A percentile compares a stretch with the other conserved stretches of the same genome.
phyloP scores from a whole-genome alignment of 768 basidiomycete genomes.

The Scleroderma bovista region DNA sequence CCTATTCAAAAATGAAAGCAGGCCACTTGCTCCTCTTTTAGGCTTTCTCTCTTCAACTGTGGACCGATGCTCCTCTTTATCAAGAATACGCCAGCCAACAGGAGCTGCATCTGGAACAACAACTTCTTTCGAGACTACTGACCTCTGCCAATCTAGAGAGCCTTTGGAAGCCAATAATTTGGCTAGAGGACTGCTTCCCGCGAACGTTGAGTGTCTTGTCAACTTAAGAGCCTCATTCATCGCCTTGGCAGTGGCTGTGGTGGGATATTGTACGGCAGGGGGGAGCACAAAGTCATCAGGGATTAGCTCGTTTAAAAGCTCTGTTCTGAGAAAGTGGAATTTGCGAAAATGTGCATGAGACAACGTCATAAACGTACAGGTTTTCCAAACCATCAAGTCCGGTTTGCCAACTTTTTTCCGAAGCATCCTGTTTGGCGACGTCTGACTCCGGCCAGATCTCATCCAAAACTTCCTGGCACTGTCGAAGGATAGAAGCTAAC shows the following conservation, averaged over 20 bases:
- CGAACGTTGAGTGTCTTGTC: constrained; percentile 52
- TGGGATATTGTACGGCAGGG: constrained; percentile 42
- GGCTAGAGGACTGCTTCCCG: constrained; percentile 62
- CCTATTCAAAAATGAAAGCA: constrained; percentile 74
- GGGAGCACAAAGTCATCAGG: constrained; percentile 50
- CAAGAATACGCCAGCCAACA: constrained; percentile 68
- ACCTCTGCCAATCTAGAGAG: constrained; percentile 69
- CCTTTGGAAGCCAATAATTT: constrained; percentile 66
- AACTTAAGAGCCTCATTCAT: constrained; percentile 57
- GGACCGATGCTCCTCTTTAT: constrained; percentile 39
- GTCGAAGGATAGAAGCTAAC: constrained; percentile 49
- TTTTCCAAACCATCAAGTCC: constrained; percentile 48
- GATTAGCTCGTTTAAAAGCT: constrained; percentile 38
- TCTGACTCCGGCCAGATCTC: constrained; percentile 46
- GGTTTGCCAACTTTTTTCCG: constrained; percentile 32
- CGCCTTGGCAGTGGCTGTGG: constrained; percentile 53
- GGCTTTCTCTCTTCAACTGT: constrained; percentile 38
- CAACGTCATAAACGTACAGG: constrained; percentile 43
- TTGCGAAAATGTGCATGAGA: constrained; percentile 3
- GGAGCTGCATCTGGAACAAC: constrained; percentile 47
- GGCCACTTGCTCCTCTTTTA: constrained; percentile 43
- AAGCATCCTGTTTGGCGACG: constrained; percentile 11
- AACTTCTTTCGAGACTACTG: constrained; percentile 51
- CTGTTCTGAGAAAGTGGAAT: constrained; percentile 28
- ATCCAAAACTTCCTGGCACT: constrained; percentile 46